Evolutionary conservation across 1,284 basidiomycete genomes (phyloP), one percentile per base, ranked within the genome.

Genomic region (Austropuccinia psidii): DNA sequence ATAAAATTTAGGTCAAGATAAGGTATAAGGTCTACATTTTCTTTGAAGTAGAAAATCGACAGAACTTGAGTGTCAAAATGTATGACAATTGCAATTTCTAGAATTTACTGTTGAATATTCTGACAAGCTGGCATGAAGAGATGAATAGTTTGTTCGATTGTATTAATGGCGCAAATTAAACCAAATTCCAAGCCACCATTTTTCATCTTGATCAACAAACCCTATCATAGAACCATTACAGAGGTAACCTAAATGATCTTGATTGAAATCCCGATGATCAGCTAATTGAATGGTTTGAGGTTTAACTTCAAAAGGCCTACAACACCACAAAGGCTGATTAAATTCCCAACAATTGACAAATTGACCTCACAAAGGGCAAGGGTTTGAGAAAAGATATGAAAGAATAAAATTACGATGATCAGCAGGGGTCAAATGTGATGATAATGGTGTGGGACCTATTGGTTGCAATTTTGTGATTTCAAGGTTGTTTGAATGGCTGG

Each of bases 371-470:
- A 2, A 7, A 1, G 43, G 49, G 1, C 24, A 21, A 27, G 49
- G 65, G 55, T 13, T 55, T 7, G 61, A 43, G 31, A 65, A 31
- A 13, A 73, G n/a, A 39, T 73, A 65, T 4, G 70, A 73, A 21
- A 73, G 17, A 1, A 73, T 45, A 15, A 64, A 41, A 6, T 52
- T n/a, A 39, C 70, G 47, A 29, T 35, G 55, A 62, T 73, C 70
- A 11, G 27, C 21, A 4, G 70, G 35, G 11, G 60, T 61, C 21
- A 65, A 50, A 9, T 61, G 24, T 7, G 57, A 43, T 21, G 60
- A 65, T 13, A 73, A 52, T 35, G 70, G 60, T 31, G 70, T 73
- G 29, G 58, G 33, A 19, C 60, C 60, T 21, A 73, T 73, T n/a
- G 49, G 70, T 43, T 73, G 50, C n/a, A 73, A 31, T n/a, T 4